Conservation (phyloP, 2,329 filamentous ascomycete genomes). For the Blastomyces emzantsi region DNA sequence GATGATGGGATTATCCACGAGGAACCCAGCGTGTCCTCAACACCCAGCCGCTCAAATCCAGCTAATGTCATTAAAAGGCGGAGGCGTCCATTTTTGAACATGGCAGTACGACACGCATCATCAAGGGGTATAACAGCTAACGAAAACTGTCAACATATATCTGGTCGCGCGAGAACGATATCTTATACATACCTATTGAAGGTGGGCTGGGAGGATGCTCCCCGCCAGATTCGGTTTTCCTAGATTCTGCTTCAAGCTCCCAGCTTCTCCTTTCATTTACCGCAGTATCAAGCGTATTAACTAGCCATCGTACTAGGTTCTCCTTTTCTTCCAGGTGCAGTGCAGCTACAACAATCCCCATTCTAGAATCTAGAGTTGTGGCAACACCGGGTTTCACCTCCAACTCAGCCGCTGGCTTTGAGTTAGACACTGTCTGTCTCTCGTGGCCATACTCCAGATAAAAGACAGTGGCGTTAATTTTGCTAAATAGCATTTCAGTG, state of each 20-base stretch:
- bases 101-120: slow-evolving; percentile 57
- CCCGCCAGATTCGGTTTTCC: slow-evolving; percentile 33
- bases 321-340: slow-evolving; percentile 70
- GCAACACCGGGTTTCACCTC: slow-evolving; percentile 68
- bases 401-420: slow-evolving; percentile 67
- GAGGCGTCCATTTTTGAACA: slow-evolving; percentile 84
- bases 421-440: slow-evolving; percentile 59
- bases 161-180: slow-evolving; percentile 7
- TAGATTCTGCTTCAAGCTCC: slow-evolving; percentile 61
- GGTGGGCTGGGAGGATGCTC: slow-evolving; percentile 20
- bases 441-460: slow-evolving; percentile 89
- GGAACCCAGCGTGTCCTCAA: slow-evolving; percentile 65
- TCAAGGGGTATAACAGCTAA: slow-evolving; percentile 55
- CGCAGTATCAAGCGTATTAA: slow-evolving; percentile 58
- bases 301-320: slow-evolving; percentile 73
- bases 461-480: slow-evolving; percentile 70
- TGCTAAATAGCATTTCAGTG: slow-evolving; percentile 91
- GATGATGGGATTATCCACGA: slow-evolving; percentile 67
- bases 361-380: slow-evolving; percentile 53
- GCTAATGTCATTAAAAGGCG: slow-evolving; percentile 72
- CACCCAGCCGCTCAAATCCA: slow-evolving; percentile 56
- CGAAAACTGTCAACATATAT: slow-evolving; percentile 19
- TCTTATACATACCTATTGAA: slow-evolving; percentile 38
- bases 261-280: slow-evolving; percentile 66
- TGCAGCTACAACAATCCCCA: slow-evolving; percentile 70